Percentiles rank a stretch among this genome's conserved stretches.
phyloP scores from a whole-genome alignment of 495 filamentous ascomycete species.

The Penicillium waksmanii region DNA sequence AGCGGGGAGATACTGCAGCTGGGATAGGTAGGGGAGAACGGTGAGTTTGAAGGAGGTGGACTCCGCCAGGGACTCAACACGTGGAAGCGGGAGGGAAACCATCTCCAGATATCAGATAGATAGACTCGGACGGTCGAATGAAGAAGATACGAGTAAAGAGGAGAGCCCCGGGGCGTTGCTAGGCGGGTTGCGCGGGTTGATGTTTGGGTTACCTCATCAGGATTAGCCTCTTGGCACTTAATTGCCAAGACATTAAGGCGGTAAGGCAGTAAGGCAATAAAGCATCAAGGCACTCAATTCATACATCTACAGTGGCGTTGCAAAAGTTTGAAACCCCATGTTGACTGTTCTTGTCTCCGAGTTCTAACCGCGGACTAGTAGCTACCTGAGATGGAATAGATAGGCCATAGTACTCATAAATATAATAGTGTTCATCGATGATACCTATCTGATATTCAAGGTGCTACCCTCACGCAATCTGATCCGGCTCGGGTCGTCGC shows the following conservation, averaged over 20 bases:
- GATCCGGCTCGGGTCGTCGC: background rate
- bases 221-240: slow-evolving; percentile 26
- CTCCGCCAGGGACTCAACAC: slow-evolving; percentile 67
- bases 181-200: slow-evolving; percentile 9
- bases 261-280: too few relatives aligned
- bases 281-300: too few relatives aligned
- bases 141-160: slow-evolving; percentile 11
- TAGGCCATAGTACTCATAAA: too few relatives aligned
- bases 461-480: background rate
- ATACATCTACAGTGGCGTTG: too few relatives aligned
- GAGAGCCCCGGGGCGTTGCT: background rate
- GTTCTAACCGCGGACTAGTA: too few relatives aligned
- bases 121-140: slow-evolving; percentile 3
- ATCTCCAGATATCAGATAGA: slow-evolving; percentile 39
- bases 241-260: slow-evolving; percentile 26
- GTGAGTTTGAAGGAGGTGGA: slow-evolving; percentile 72
- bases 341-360: too few relatives aligned
- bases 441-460: too few relatives aligned
- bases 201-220: slow-evolving; percentile 37
- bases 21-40: slow-evolving; percentile 75
- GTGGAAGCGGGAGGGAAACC: slow-evolving; percentile 63
- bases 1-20: slow-evolving; percentile 72
- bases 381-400: too few relatives aligned
- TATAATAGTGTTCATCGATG: background rate
- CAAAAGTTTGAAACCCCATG: too few relatives aligned